Percentiles rank a stretch among this genome's conserved stretches.
Evolutionary conservation across 2,329 filamentous ascomycete species (phyloP).

Genomic region (Pleomassaria siparia): DNA sequence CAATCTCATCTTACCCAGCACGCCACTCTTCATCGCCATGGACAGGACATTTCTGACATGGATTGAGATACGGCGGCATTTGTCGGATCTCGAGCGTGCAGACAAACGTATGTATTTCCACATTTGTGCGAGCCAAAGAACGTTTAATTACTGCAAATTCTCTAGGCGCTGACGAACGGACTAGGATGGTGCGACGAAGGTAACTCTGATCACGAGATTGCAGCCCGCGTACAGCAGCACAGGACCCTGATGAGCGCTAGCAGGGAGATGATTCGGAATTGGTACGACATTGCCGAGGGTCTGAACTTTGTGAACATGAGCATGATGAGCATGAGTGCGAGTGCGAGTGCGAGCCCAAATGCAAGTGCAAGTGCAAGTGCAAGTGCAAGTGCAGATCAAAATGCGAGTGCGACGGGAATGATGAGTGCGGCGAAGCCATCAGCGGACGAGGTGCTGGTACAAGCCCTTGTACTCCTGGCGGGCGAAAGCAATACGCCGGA

Average conservation of each 20-base stretch:
- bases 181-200: constrained; percentile 36
- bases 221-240: constrained; percentile 37
- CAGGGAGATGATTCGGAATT: constrained; percentile 34
- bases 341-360: too few species aligned
- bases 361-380: too few species aligned
- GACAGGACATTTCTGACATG: constrained; percentile 39
- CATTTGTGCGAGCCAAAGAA: not conserved
- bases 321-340: too few species aligned
- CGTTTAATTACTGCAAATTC: not conserved
- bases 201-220: constrained; percentile 29
- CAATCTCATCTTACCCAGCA: constrained; percentile 28
- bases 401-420: too few species aligned
- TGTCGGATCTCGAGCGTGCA: constrained; percentile 37
- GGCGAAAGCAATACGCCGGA: constrained; percentile 34
- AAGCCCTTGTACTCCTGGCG: constrained; percentile 36
- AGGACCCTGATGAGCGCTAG: constrained; percentile 36
- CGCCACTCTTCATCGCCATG: constrained; percentile 32
- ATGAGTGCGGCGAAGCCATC: constrained; percentile 15
- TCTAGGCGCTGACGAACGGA: not conserved
- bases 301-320: constrained; percentile 7
- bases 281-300: constrained; percentile 31
- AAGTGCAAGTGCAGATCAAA: too few species aligned
- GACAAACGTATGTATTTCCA: constrained; percentile 28
- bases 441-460: constrained; percentile 33
- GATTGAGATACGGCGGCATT: constrained; percentile 37